Base-by-base conservation (phyloP, 805 yeast species). In the Brettanomyces anomalus region DNA sequence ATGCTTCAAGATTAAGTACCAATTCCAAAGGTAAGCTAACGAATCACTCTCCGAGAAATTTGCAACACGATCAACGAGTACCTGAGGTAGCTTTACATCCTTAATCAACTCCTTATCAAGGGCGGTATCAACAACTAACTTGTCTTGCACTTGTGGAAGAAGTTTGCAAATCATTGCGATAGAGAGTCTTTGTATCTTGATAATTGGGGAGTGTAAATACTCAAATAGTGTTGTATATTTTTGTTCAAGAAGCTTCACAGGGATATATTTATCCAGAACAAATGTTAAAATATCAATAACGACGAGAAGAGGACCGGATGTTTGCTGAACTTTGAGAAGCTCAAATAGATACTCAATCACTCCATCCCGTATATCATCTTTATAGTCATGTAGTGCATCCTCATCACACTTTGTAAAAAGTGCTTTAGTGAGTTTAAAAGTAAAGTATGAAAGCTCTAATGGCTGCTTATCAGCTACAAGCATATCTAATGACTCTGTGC, bases 1-100 rank as follows among this genome's bases (percentile, higher is more conserved):
- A 57, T 78, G 78, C 24, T 63, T 65, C 48, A 84, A 68, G 0
- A 84, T 58, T 42, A 85, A 64, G 47, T 62, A 64, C 94, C 95
- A 88, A 43, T 77, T 64, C 80, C 85, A 81, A 30, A 82, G 50
- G 54, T 74, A 82, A 24, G 50, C 45, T 18, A 61, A 65, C 20
- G 66, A 65, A 35, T 70, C 71, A 43, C 52, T 50, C 20, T 63
- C 75, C 21, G 69, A 47, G 43, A 66, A 67, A 15, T 28, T n/a
- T 50, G 5, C 41, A 5, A 74, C 49, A 26, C 54, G 53, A 0
- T 60, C 49, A 7, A 81, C 46, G 28, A 83, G 56, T 7, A 38
- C 47, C 0, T 38, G 44, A 1, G 81, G 81, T 14, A 78, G 53
- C 18, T 53, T 54, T 3, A 67, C 66, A 10, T 49, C 61, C 3